Evolutionary conservation across 805 yeast species (phyloP), one percentile per base, ranked within the genome.

Genomic region (Saturnispora quitensis): DNA sequence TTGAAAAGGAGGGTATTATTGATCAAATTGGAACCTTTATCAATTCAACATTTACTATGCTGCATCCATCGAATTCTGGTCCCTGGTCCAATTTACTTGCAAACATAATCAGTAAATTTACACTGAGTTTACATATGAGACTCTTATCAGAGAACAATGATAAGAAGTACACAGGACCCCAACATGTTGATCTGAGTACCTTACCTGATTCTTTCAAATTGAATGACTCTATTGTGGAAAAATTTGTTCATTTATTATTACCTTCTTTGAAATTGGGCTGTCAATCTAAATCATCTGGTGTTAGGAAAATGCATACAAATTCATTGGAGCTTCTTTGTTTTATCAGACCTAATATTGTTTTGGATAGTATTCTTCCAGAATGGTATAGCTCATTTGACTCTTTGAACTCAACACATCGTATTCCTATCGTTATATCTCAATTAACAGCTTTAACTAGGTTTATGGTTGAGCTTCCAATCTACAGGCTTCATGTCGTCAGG

Each of bases 31-130:
- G 71, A 22, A 73, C 80, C 0, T 69, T 86, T 27, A 58, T 85
- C n/a, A 80, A 81, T 50, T 80, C 95, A 0, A 71, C 89, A 5
- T 84, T 79, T 55, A 86, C 96, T 18, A 87, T 84, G 66, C 82
- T 82, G 3, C 97, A 93, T 65, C 99, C 99, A 6, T 89, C 98
- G 0, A 90, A 90, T 64, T 66, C 74, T n/a, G 98, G 97, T 0
- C 75, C 76, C n/a, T 90, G 98, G 97, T 77, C 95, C 0, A 67
- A 75, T 27, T 70, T 82, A 4, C 77, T 91, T 31, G 75, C 95
- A 0, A 78, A 78, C 52, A 75, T 86, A 27, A 70, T 86, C n/a
- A 74, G 76, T 54, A 76, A 80, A 43, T 68, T 88, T 49, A 76
- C 82, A 0, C 71, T 74, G 47, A 77, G 77, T 56, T 81, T 80